Base-by-base conservation (phyloP, 2,329 filamentous ascomycete genomes). In the Aureobasidium sp. region DNA sequence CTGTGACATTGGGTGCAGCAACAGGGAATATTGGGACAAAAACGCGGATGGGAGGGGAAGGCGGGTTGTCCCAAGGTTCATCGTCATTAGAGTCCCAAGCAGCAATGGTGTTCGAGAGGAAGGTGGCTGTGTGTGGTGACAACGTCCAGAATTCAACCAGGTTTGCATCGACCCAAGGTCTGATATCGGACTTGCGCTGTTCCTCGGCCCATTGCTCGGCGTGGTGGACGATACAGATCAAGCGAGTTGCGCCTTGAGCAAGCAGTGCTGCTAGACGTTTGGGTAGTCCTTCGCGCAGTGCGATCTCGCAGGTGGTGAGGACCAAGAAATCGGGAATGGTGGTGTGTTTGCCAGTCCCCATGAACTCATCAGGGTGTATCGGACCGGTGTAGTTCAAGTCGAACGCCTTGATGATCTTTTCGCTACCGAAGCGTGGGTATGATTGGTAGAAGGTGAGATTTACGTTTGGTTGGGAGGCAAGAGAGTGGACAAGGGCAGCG, bases 21-120 rank as follows among this genome's bases (percentile, higher is more conserved):
- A 71, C 69, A 10, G 69, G 69, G 63, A 72, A 72, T 27, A 72
- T 60, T 9, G 70, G 70, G 13, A 67, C 64, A 36, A 70, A 67
- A 32, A 64, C 63, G 15, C 66, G 62, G 39, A 71, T 65, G 9
- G 65, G 67, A 23, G 62, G 63, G 46, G 68, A 63, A 34, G 64
- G 67, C 15, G 53, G 36, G 15, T 36, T 32, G 2, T 60, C 46
- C 61, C 61, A 63, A 26, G 32, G 23, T 2, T 37, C 20, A 8
- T 26, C 8, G 9, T 9, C 32, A 6, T 59, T 63, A 29, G 66
- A 56, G 20, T 62, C 51, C 61, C 61, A 62, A 26, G 32, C 36
- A 12, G 42, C 37, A n/a, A 63, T 44, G 3, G 37, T 47, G 32
- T 59, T 63, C 41, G 66, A 55, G 5, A 72, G 61, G 61, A 64